Evolutionary conservation across 495 filamentous ascomycete species (phyloP).

Genomic region (Penicillium manginii): DNA sequence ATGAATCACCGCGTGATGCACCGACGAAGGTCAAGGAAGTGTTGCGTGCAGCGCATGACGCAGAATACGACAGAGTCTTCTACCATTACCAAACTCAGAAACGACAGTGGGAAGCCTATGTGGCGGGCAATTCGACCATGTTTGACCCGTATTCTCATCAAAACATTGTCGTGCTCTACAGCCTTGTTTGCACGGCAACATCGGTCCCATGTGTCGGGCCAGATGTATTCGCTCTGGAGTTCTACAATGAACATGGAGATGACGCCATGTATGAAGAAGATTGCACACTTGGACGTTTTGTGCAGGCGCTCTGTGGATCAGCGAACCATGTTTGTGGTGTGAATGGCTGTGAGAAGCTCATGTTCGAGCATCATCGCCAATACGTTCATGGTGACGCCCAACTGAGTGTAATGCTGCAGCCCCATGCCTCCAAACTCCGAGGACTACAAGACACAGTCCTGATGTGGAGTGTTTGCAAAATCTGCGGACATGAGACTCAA

Average conservation of each 20-base stretch:
- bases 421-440: constrained; percentile 67
- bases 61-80: constrained; percentile 92
- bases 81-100: constrained; percentile 95
- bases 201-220: constrained; percentile 92
- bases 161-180: constrained; percentile 93
- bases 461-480: constrained; percentile 98
- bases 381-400: constrained; percentile 97
- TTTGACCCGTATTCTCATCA: constrained; percentile 96
- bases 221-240: constrained; percentile 80
- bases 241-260: constrained; percentile 85
- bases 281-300: constrained; percentile 91
- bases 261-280: constrained; percentile 74
- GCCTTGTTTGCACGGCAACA: constrained; percentile 85
- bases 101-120: constrained; percentile 91
- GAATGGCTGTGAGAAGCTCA: constrained; percentile 84
- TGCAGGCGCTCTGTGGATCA: constrained; percentile 83
- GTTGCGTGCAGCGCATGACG: constrained; percentile 89
- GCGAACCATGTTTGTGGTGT: constrained; percentile 75
- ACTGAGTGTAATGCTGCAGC: constrained; percentile 85
- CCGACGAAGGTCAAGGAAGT: constrained; percentile 89
- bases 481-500: constrained; percentile 86
- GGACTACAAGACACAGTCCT: constrained; percentile 79
- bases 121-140: constrained; percentile 77
- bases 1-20: constrained; percentile 72
- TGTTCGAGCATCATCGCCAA: constrained; percentile 93